Percentiles rank a stretch among this genome's conserved stretches.
These are phyloP conservation scores for Metschnikowia lochheadii DNA, from an alignment of 805 yeast genomes.

Conservation along the genomic window DNA sequence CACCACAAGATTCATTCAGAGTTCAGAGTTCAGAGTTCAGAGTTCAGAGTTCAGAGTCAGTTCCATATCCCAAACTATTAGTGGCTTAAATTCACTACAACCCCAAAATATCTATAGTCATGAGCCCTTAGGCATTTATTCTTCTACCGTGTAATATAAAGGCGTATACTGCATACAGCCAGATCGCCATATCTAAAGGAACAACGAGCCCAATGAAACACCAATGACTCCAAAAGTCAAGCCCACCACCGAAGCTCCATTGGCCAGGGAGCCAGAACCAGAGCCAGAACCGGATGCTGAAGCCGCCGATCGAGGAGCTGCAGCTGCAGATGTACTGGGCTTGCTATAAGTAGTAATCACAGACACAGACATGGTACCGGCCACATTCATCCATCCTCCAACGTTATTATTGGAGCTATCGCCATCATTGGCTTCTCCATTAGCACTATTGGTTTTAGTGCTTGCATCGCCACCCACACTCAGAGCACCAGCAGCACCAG, in stretches of 20 bases:
- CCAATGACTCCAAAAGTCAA: neutral
- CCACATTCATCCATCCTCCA: conserved; percentile 10
- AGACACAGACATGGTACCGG: conserved; percentile 20
- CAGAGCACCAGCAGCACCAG: neutral
- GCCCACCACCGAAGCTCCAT: neutral
- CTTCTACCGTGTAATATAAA: neutral
- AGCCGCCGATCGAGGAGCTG: neutral
- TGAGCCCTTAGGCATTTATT: neutral
- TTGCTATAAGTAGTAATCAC: conserved; percentile 31
- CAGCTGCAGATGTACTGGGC: conserved; percentile 20
- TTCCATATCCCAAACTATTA: no score
- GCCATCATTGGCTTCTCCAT: conserved; percentile 9
- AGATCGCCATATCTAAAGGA: neutral
- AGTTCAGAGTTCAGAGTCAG: no score
- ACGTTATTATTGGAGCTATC: conserved; percentile 10
- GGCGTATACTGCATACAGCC: no score
- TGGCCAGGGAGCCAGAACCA: no score
- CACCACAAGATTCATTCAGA: no score
- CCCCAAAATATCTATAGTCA: no score
- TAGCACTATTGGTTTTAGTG: neutral
- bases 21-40: no score
- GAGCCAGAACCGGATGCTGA: conserved; percentile 1
- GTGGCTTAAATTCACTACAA: no score
- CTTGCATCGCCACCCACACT: neutral
- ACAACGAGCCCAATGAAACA: neutral